Base-by-base conservation (phyloP, 2,329 filamentous ascomycete genomes). In the Phaeophleospora eucalypticola region DNA sequence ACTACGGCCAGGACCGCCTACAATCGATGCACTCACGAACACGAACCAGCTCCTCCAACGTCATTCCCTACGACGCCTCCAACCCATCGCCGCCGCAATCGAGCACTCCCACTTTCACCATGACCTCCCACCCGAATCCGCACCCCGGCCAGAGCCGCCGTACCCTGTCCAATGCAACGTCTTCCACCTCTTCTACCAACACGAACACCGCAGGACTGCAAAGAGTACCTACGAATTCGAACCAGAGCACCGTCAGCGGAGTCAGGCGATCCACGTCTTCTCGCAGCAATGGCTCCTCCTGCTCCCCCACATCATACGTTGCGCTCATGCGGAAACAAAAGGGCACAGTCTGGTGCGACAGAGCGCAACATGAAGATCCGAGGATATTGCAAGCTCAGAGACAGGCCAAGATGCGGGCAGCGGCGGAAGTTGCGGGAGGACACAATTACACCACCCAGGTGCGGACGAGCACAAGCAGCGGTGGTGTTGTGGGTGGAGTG, bases 331-430 rank as follows among this genome's bases (percentile, higher is more conserved):
- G 93, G 53, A 91, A 90, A 67, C 93, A 98, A 70, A 97, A 97
- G 68, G 93, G 89, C 24, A 98, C 93, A 0, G 93, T 98, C 3
- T 98, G 93, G 93, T 96, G 90, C 72, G 93, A 97, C 65, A 85
- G 90, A 44, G 81, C 91, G 8, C 93, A 98, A 67, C 83, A 87
- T 52, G 89, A 97, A 68, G 93, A 98, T 65, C 88, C 91, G 0
- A 80, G 89, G 41, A 73, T 93, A 47, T 73, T 85, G 3, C 89
- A 89, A 20, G 86, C 90, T 61, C 89, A 95, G 67, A 81, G 87
- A 48, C 86, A 87, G 32, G 93, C 90, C 48, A 95, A 93, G 74
- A 83, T 87, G 72, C 79, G 89, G 40, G 93, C 93, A 10, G 84
- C 84, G 46, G 82, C 86, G 60, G 89, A 96, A 70, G 84, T 97